Percentiles rank a stretch among this genome's conserved stretches.
phyloP scores from a whole-genome alignment of 176 grass and related monocot species.

The Carex littledalei region DNA sequence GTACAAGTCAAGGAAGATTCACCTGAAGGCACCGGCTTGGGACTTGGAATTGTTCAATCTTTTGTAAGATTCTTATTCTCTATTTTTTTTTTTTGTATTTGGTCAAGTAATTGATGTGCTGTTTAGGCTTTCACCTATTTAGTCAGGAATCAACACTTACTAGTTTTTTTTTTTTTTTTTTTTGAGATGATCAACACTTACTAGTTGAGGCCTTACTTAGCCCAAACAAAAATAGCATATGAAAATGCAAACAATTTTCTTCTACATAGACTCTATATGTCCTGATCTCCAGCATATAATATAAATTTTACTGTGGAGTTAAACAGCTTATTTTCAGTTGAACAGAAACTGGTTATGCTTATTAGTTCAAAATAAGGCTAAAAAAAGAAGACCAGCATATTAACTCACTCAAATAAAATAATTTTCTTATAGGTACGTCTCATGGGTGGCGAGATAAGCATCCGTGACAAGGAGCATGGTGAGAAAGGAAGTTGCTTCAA shows the following conservation, averaged over 20 bases:
- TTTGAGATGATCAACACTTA: background rate
- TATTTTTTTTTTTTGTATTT: background rate
- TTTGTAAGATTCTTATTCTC: conserved; percentile 35
- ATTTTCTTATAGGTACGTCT: conserved; percentile 47
- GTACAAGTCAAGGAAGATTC: conserved; percentile 60
- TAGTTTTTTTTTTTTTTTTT: background rate
- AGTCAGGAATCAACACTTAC: background rate
- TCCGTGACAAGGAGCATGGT: conserved; percentile 50
- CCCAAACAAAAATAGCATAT: background rate
- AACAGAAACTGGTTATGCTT: background rate
- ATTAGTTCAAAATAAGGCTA: background rate
- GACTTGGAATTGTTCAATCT: conserved; percentile 89
- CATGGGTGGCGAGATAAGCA: conserved; percentile 85
- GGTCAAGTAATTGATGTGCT: background rate
- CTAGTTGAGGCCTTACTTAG: background rate
- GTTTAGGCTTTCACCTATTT: background rate
- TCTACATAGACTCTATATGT: background rate
- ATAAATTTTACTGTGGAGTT: background rate
- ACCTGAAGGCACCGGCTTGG: conserved; percentile 64
- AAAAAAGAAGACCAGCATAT: background rate
- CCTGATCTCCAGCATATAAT: background rate
- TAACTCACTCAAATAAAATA: background rate
- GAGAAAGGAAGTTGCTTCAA: conserved; percentile 64
- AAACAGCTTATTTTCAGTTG: background rate
- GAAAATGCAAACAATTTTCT: background rate